phyloP scores from a whole-genome alignment of 2,329 filamentous ascomycete genomes.

The Aspergillus floridensis region DNA sequence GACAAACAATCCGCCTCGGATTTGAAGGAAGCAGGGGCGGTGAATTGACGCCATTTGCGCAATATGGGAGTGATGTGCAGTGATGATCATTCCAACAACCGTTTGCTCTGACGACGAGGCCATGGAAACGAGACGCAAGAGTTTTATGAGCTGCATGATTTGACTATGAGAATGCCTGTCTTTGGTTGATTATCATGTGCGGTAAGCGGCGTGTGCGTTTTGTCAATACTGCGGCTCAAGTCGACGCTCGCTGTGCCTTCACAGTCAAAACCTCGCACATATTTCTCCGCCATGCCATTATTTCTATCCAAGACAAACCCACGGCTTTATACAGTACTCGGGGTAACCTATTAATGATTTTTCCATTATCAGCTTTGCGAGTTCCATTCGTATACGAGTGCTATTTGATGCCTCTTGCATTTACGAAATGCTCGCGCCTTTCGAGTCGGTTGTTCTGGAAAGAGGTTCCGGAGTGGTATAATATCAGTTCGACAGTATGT shows the following conservation, averaged over 20 bases:
- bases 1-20: background rate
- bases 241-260: conserved; percentile 5
- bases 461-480: background rate
- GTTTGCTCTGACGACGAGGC: conserved; percentile 25
- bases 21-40: background rate
- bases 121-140: conserved; percentile 32
- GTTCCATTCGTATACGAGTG: background rate
- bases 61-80: background rate
- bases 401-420: background rate
- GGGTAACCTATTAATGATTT: conserved; percentile 36
- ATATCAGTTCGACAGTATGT: background rate
- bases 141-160: conserved; percentile 34
- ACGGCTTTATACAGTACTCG: conserved; percentile 33
- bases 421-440: background rate
- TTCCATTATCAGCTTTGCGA: conserved; percentile 7
- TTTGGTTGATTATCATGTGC: conserved; percentile 3
- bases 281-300: conserved; percentile 12
- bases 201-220: background rate
- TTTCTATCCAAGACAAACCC: conserved; percentile 17
- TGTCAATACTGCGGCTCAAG: conserved; percentile 6
- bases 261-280: conserved; percentile 11
- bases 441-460: too few relatives aligned
- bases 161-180: conserved; percentile 20
- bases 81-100: background rate
- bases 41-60: background rate